These are phyloP conservation scores for Candida michaelii DNA, from an alignment of 805 yeast genomes.

Conservation along the genomic window DNA sequence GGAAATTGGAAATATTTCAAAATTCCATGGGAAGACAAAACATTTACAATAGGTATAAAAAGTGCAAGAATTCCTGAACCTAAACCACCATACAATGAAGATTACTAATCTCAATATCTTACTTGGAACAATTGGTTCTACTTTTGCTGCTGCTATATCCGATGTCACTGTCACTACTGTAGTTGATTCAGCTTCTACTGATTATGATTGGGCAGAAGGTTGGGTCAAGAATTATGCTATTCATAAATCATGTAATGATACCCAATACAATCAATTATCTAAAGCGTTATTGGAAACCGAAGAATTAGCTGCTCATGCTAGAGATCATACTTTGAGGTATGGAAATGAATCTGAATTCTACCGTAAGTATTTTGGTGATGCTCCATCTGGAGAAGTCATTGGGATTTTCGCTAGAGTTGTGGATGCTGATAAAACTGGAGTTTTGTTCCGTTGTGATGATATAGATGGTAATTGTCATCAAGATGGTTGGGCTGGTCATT, in stretches of 20 bases:
- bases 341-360: conserved; percentile 33
- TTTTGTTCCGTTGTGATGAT: conserved; percentile 41
- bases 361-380: conserved; percentile 38
- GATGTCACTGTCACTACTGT: neutral
- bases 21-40: too few species aligned
- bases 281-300: conserved; percentile 29
- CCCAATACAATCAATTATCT: conserved; percentile 18
- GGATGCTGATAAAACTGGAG: conserved; percentile 31
- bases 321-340: conserved; percentile 30
- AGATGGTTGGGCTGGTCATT: conserved; percentile 40
- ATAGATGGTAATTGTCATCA: conserved; percentile 34
- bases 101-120: too few species aligned
- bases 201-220: conserved; percentile 16
- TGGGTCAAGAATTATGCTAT: conserved; percentile 16
- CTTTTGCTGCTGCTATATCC: too few species aligned
- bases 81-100: too few species aligned
- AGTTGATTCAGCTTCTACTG: conserved; percentile 6
- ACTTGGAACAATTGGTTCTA: too few species aligned
- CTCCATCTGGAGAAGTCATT: conserved; percentile 33
- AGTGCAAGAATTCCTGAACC: too few species aligned
- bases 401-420: conserved; percentile 34
- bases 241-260: conserved; percentile 19
- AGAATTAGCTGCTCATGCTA: conserved; percentile 33
- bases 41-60: too few species aligned
- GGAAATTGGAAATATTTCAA: too few species aligned